phyloP scores from a whole-genome alignment of 108 stramenopile species.

The Epipyxis sp. region DNA sequence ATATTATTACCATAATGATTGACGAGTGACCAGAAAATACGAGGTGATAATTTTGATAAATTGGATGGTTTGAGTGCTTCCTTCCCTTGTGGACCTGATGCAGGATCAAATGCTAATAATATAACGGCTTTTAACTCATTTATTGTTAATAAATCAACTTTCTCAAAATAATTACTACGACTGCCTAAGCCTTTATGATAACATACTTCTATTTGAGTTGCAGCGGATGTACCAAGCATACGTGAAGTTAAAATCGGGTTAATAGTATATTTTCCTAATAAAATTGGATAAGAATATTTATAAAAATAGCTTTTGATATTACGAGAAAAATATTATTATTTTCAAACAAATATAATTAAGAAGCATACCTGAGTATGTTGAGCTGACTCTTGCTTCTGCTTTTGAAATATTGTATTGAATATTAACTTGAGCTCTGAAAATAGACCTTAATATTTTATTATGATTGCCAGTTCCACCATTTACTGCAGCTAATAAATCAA shows the following conservation, averaged over 20 bases:
- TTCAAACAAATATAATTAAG: no score
- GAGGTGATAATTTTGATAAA: background rate
- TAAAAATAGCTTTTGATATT: no score
- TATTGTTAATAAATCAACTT: background rate
- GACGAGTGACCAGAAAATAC: constrained; percentile 15
- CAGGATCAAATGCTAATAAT: background rate
- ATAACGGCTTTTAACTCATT: background rate
- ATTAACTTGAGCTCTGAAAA: background rate
- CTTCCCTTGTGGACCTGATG: background rate
- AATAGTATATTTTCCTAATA: no score
- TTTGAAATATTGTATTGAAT: background rate
- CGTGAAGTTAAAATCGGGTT: no score
- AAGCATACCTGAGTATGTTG: background rate
- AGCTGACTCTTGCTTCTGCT: background rate
- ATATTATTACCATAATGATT: background rate
- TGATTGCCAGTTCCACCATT: background rate
- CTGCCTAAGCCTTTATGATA: background rate
- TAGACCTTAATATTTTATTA: background rate
- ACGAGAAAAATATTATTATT: no score
- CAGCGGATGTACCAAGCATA: background rate
- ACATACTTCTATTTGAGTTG: background rate
- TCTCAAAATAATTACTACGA: background rate
- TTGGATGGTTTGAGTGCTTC: constrained; percentile 1
- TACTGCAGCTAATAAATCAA: background rate
- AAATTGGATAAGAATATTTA: no score